These are phyloP conservation scores for Aspergillus hiratsukae DNA, from an alignment of 2,329 filamentous ascomycete species.

Conservation along the genomic window DNA sequence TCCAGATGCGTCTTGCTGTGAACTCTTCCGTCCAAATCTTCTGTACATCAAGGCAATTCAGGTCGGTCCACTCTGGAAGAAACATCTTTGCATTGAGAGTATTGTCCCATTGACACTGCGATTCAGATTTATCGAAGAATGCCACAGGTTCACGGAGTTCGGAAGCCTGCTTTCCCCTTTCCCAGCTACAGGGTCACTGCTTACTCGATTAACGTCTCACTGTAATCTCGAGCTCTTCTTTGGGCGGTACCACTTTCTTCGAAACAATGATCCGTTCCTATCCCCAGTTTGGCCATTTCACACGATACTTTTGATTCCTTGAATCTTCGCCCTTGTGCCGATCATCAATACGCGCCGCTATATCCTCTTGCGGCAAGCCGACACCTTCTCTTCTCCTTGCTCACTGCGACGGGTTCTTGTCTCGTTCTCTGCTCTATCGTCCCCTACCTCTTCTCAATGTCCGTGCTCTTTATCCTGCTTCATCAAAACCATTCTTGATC, in stretches of 20 bases:
- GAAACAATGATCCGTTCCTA: background rate
- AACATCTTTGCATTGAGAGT: background rate
- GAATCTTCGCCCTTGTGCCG: background rate
- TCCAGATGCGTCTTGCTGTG: conserved; percentile 69
- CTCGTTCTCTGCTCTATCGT: background rate
- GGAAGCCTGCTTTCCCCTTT: background rate
- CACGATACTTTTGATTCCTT: background rate
- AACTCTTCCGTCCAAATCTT: conserved; percentile 11
- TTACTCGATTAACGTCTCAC: background rate
- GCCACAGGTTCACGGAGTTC: background rate
- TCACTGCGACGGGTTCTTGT: background rate
- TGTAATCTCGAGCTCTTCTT: background rate
- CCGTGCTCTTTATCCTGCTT: conserved; percentile 3
- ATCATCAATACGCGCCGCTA: background rate
- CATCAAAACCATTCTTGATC: conserved; percentile 13
- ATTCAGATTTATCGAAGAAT: background rate
- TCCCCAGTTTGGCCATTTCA: background rate
- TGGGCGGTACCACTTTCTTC: background rate
- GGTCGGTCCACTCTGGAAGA: background rate
- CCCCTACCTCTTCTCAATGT: conserved; percentile 1
- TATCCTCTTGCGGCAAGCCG: background rate
- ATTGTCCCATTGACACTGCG: background rate
- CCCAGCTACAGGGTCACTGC: background rate
- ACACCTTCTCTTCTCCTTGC: background rate
- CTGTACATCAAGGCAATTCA: background rate